These are phyloP conservation scores for Phylloporus sp. DNA, from an alignment of 768 basidiomycete species.

Conservation along the genomic window DNA sequence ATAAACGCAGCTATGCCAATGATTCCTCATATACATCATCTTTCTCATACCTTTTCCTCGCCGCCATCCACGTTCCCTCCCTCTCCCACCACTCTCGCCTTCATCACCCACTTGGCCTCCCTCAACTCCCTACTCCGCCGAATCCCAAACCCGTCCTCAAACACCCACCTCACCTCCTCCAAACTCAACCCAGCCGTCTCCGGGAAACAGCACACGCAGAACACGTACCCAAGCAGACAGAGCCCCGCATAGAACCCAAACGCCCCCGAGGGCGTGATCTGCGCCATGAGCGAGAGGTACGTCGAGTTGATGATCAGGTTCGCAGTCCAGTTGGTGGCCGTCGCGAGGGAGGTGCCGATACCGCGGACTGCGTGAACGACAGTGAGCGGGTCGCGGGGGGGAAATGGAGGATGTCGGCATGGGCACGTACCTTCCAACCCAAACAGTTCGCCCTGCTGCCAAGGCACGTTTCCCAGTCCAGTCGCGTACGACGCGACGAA, in stretches of 20 bases:
- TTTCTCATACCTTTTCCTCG: neutral
- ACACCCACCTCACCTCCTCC: constrained; percentile 62
- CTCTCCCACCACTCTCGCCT: neutral
- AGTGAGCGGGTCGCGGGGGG: too few species aligned
- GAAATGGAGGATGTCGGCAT: neutral
- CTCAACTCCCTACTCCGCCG: constrained; percentile 45
- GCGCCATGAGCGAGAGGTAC: constrained; percentile 72
- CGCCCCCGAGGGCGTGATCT: constrained; percentile 68
- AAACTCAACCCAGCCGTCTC: constrained; percentile 73
- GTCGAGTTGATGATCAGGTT: constrained; percentile 77
- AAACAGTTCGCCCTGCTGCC: constrained; percentile 87
- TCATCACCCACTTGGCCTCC: constrained; percentile 23
- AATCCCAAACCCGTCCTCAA: constrained; percentile 61
- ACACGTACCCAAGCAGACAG: constrained; percentile 64
- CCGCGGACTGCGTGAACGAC: constrained; percentile 50
- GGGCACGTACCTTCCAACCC: constrained; percentile 58
- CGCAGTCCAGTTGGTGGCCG: constrained; percentile 72
- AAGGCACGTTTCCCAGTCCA: constrained; percentile 75
- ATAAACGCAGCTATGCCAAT: too few species aligned
- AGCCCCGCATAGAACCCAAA: constrained; percentile 75
- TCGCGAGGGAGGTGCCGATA: constrained; percentile 68
- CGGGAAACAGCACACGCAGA: constrained; percentile 67
- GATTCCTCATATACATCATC: too few species aligned
- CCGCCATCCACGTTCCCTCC: too few species aligned
- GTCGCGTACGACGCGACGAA: constrained; percentile 81